These are phyloP conservation scores for Hypoxylon fuscum DNA, from an alignment of 495 filamentous ascomycete genomes.

Conservation along the genomic window DNA sequence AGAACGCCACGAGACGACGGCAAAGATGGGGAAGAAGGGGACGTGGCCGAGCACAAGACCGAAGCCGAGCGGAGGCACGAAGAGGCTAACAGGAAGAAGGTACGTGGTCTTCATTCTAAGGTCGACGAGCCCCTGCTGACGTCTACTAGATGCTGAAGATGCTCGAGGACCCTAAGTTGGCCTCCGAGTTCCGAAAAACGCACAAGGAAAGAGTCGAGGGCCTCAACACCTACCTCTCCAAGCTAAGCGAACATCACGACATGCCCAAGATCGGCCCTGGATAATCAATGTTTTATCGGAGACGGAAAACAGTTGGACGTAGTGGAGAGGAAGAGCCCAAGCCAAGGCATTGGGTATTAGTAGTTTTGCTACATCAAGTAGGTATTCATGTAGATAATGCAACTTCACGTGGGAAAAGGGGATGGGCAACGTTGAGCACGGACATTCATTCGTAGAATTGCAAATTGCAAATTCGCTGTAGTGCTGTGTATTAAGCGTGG, in stretches of 20 bases:
- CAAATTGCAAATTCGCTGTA: too few relatives aligned
- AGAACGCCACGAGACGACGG: conserved; percentile 20
- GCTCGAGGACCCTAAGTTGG: conserved; percentile 53
- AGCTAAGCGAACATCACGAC: conserved; percentile 95
- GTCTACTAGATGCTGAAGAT: conserved; percentile 77
- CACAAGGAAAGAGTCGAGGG: conserved; percentile 98
- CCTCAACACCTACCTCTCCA: conserved; percentile 90
- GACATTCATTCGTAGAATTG: too few relatives aligned
- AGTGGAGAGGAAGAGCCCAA: background rate
- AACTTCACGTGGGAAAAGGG: too few relatives aligned
- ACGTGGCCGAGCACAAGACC: conserved; percentile 67
- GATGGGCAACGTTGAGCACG: too few relatives aligned
- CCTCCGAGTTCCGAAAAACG: conserved; percentile 83
- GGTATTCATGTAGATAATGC: too few relatives aligned
- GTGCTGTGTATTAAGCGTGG: too few relatives aligned
- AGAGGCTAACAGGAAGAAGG: conserved; percentile 80
- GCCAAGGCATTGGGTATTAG: background rate
- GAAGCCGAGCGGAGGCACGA: conserved; percentile 84
- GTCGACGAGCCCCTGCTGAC: conserved; percentile 33
- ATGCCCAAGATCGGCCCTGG: conserved; percentile 89
- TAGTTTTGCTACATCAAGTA: background rate
- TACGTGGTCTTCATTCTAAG: conserved; percentile 53
- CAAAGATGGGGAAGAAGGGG: conserved; percentile 34
- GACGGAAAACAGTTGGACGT: too few relatives aligned
- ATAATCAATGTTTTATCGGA: conserved; percentile 54